phyloP scores from a whole-genome alignment of 306 rosid genomes.

The Casuarina cunninghamiana region DNA sequence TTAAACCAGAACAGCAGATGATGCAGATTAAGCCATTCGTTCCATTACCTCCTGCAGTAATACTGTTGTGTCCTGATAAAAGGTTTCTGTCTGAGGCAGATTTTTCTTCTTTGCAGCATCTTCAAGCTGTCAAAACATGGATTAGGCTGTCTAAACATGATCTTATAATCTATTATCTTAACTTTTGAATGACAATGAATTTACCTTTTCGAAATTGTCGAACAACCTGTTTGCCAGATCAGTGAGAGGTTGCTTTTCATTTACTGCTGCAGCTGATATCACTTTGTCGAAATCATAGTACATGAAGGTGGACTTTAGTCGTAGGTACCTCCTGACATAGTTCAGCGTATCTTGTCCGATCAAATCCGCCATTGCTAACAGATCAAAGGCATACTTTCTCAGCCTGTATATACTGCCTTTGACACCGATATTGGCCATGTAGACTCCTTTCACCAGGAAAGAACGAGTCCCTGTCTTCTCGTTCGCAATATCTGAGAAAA shows the following conservation, averaged over 20 bases:
- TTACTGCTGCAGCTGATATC: constrained; percentile 60
- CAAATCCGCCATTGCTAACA: constrained; percentile 83
- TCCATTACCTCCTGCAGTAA: constrained; percentile 86
- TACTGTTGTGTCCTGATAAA: constrained; percentile 61
- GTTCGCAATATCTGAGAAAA: constrained; percentile 62
- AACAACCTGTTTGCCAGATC: constrained; percentile 79
- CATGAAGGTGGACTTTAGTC: constrained; percentile 77
- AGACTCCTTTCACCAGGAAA: constrained; percentile 64
- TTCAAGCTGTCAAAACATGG: constrained; percentile 61
- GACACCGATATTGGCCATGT: constrained; percentile 69
- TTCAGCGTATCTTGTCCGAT: constrained; percentile 67
- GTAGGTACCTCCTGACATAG: constrained; percentile 78
- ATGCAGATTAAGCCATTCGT: constrained; percentile 44
- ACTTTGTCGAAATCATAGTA: constrained; percentile 85
- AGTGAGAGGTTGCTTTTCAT: constrained; percentile 66
- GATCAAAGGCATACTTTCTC: constrained; percentile 77
- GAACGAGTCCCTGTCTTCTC: constrained; percentile 86
- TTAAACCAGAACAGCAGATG: constrained; percentile 9
- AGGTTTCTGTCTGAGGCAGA: constrained; percentile 41
- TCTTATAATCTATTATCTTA: background rate
- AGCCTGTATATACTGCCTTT: constrained; percentile 73
- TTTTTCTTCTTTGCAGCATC: constrained; percentile 66
- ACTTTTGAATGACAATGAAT: background rate
- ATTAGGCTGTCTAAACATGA: constrained; percentile 48
- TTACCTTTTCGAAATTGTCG: constrained; percentile 82